Base-by-base conservation (phyloP, 192 early-diverging fungal species). In the Dissophora globulifera region DNA sequence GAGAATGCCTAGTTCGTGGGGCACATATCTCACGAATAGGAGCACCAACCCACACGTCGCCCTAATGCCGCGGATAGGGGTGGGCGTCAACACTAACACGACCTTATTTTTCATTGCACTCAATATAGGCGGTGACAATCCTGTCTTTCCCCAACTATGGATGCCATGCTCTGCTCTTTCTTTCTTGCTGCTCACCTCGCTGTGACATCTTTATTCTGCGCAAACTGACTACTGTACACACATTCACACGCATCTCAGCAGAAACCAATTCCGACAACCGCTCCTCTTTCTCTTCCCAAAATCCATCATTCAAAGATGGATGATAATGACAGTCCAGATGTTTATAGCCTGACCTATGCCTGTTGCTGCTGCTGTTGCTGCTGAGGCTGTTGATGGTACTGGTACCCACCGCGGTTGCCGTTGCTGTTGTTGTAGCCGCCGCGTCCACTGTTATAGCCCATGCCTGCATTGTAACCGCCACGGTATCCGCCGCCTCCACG, bases 401-500 rank as follows among this genome's bases (percentile, higher is more conserved):
- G 71, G 27, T 76, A 56, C 13, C 58, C 62, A 23, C 51, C 41
- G 48, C 27, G 47, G 62, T 43, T 56, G 33, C n/a, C 35, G 62
- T 43, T 56, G 33, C n/a, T 45, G 64, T 50, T 59, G n/a, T 82
- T 66, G 50, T 78, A 71, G 43, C 83, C 79, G 22, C 78, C 64
- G 6, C 68, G 63, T 38, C 50, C 31, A 32, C 20, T 63, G 40
- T 58, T 42, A 50, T 66, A 62, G 17, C 64, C 53, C 64, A 78
- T 76, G 55, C 80, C 80, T 66, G 62, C 63, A 33, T 55, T 69
- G 25, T 79, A 78, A 16, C 81, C 80, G 19, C 90, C 85, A 52
- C 86, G 55, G 54, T 83, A 80, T 19, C 84, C 79, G 7, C 79
- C 71, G 27, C 82, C 67, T 50, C 78, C 71, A 49, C 82, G 74